Percentiles rank a stretch among this genome's conserved stretches.
phyloP scores from a whole-genome alignment of 257 asterid species.

The Solanum corneliomulleri region DNA sequence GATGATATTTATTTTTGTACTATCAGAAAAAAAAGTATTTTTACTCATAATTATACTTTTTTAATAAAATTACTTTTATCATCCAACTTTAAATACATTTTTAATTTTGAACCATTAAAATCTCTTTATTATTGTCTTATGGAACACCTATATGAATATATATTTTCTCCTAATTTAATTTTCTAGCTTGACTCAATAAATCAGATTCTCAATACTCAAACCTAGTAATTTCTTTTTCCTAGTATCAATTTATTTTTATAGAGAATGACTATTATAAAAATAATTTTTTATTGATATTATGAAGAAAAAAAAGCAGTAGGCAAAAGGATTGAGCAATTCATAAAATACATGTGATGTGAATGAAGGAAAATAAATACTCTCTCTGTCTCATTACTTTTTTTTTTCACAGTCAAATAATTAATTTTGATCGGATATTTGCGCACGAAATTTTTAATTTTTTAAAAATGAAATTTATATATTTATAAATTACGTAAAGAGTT shows the following conservation, averaged over 20 bases:
- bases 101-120: too few relatives aligned
- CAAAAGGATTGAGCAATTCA: not conserved
- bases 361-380: not conserved
- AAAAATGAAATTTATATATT: too few relatives aligned
- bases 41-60: too few relatives aligned
- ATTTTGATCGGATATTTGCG: accelerated
- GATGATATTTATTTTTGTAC: not conserved
- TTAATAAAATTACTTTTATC: not conserved
- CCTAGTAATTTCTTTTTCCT: not conserved
- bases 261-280: accelerated
- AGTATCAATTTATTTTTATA: not conserved
- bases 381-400: accelerated
- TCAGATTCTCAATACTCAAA: not conserved
- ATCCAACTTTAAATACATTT: not conserved
- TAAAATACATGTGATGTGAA: conserved; percentile 21
- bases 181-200: not conserved
- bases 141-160: not conserved
- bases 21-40: accelerated
- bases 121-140: too few relatives aligned
- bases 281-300: not conserved
- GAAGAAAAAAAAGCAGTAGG: not conserved
- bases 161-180: not conserved
- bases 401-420: too few relatives aligned
- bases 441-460: accelerated
- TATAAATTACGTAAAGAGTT: too few relatives aligned